phyloP scores from a whole-genome alignment of 1,139 yeast genomes.

The Yamadazyma conglobata region DNA sequence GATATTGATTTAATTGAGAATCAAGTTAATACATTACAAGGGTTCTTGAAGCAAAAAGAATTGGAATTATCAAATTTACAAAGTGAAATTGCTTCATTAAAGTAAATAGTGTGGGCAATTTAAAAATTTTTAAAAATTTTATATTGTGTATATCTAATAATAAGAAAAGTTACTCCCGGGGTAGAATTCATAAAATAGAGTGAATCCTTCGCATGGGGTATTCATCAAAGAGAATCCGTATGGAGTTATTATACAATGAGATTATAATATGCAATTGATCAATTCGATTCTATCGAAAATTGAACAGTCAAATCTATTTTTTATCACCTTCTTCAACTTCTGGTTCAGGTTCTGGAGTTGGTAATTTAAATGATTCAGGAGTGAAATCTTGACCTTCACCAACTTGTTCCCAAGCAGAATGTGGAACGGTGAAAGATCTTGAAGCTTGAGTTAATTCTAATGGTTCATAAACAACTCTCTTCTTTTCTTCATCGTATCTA shows the following conservation, averaged over 20 bases:
- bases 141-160: too few species aligned
- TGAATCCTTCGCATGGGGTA: too few species aligned
- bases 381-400: constrained; percentile 84
- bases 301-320: too few species aligned
- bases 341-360: constrained; percentile 78
- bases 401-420: constrained; percentile 89
- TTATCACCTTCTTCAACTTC: constrained; percentile 41
- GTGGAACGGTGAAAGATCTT: constrained; percentile 85
- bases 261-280: too few species aligned
- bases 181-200: too few species aligned
- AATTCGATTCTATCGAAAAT: too few species aligned
- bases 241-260: too few species aligned
- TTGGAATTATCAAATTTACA: constrained; percentile 47
- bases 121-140: too few species aligned
- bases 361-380: constrained; percentile 78
- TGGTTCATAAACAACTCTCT: constrained; percentile 86
- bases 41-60: constrained; percentile 50
- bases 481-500: constrained; percentile 86
- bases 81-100: constrained; percentile 22
- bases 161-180: too few species aligned
- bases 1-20: constrained; percentile 63
- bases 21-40: constrained; percentile 62
- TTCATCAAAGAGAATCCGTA: too few species aligned
- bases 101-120: too few species aligned
- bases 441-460: constrained; percentile 88